Evolutionary conservation across 2,329 filamentous ascomycete genomes (phyloP).

Genomic region (Chaetomium sp.): DNA sequence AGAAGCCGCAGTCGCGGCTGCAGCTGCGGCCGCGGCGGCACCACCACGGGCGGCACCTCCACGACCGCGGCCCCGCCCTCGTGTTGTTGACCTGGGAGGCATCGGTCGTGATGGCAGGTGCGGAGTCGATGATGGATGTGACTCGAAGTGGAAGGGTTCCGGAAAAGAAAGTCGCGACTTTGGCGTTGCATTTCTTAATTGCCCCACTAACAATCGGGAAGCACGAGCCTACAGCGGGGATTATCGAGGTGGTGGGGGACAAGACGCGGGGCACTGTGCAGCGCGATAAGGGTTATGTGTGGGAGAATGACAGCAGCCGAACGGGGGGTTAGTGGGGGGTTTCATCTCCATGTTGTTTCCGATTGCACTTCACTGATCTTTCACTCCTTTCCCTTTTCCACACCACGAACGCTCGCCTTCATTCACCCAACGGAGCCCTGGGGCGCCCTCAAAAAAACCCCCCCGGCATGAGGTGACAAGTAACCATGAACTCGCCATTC

Average conservation of each 20-base stretch:
- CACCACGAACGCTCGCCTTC: no score
- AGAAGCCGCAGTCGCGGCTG: conserved; percentile 11
- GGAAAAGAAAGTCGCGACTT: conserved; percentile 3
- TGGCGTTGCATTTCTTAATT: conserved; percentile 14
- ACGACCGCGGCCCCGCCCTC: conserved; percentile 19
- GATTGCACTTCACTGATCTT: background rate
- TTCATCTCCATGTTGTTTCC: background rate
- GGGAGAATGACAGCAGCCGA: background rate
- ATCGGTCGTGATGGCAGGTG: conserved; percentile 3
- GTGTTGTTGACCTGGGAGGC: conserved; percentile 16
- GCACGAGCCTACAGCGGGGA: background rate
- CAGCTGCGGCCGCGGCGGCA: conserved; percentile 2
- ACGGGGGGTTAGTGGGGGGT: no score
- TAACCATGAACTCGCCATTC: conserved; percentile 62
- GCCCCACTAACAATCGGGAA: conserved; percentile 6
- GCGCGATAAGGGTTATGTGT: conserved; percentile 13
- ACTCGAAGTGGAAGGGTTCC: no score
- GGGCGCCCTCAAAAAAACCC: background rate
- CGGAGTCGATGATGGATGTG: background rate
- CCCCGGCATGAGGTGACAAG: conserved; percentile 15
- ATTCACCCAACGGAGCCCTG: background rate
- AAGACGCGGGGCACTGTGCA: conserved; percentile 11
- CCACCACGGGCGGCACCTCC: conserved; percentile 18
- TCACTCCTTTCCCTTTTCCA: background rate
- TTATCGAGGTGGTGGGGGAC: conserved; percentile 8